phyloP scores from a whole-genome alignment of 139 green algal genomes.

The Yamagishiella unicocca region DNA sequence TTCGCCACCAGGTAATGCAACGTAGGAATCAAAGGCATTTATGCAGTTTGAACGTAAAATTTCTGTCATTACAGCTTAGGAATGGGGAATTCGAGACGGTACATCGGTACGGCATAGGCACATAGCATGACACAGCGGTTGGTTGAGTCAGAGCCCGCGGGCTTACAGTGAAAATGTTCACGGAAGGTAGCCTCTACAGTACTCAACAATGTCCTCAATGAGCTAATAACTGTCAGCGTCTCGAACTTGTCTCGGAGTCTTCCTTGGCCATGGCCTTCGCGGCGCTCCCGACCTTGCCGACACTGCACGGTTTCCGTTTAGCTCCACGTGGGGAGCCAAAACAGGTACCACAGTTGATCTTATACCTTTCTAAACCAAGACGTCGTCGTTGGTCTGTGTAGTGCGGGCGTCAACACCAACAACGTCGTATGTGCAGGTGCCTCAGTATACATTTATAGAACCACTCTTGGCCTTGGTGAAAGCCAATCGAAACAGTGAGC shows the following conservation, averaged over 20 bases:
- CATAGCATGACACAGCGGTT: too few species aligned
- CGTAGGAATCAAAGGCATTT: too few species aligned
- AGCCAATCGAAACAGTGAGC: constrained; percentile 4
- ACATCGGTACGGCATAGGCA: too few species aligned
- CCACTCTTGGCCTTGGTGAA: background rate
- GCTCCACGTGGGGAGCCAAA: background rate
- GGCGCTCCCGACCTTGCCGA: background rate
- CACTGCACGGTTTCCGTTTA: constrained; percentile 2
- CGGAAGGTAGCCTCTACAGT: too few species aligned
- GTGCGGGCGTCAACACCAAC: background rate
- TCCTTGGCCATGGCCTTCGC: constrained; percentile 6
- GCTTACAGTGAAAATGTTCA: too few species aligned
- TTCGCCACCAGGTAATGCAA: too few species aligned
- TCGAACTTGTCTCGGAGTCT: background rate
- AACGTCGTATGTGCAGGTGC: background rate
- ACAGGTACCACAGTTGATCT: background rate
- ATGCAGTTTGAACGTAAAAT: too few species aligned
- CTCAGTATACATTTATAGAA: background rate
- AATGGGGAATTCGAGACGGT: too few species aligned
- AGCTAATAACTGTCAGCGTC: too few species aligned
- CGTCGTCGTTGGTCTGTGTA: background rate
- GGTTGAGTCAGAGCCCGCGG: too few species aligned
- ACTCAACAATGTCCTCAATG: too few species aligned
- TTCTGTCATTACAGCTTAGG: too few species aligned
- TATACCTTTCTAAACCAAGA: background rate